Evolutionary conservation across 345 rosid species (phyloP).

Genomic region (Camelina sativa): DNA sequence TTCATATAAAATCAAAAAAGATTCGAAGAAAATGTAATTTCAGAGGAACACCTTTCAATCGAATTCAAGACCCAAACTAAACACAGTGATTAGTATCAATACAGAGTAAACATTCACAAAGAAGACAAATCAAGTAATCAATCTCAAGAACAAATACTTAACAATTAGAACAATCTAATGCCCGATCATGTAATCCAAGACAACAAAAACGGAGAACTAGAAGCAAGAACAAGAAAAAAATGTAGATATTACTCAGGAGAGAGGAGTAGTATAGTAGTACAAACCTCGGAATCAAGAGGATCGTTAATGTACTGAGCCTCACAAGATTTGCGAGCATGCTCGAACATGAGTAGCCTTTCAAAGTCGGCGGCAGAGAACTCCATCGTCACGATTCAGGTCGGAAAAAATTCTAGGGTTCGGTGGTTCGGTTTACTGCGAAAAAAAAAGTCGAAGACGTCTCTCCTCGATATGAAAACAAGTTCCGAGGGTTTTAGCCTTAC

Average conservation of each 20-base stretch:
- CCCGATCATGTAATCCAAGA: not conserved
- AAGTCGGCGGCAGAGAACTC: constrained; percentile 64
- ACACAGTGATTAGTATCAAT: not conserved
- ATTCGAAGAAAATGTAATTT: not conserved
- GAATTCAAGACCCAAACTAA: not conserved
- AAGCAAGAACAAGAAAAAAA: not conserved
- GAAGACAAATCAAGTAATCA: not conserved
- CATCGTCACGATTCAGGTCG: constrained; percentile 44
- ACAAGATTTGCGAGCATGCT: constrained; percentile 57
- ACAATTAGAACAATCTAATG: not conserved
- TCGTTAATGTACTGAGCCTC: constrained; percentile 60
- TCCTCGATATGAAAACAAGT: not conserved
- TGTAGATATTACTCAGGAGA: not conserved
- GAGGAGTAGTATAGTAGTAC: not conserved
- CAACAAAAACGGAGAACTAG: not conserved
- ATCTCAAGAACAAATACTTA: not conserved
- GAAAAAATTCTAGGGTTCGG: constrained; percentile 24
- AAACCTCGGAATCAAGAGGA: constrained; percentile 72
- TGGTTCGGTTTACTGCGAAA: not conserved
- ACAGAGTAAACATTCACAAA: not conserved
- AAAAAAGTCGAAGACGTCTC: not conserved
- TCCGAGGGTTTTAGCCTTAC: constrained; percentile 31
- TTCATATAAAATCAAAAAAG: not conserved
- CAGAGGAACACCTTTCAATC: not conserved
- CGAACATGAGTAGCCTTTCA: constrained; percentile 58